Evolutionary conservation across 768 basidiomycete genomes (phyloP), one percentile per base, ranked within the genome.

Genomic region (Pulveroboletus sp.): DNA sequence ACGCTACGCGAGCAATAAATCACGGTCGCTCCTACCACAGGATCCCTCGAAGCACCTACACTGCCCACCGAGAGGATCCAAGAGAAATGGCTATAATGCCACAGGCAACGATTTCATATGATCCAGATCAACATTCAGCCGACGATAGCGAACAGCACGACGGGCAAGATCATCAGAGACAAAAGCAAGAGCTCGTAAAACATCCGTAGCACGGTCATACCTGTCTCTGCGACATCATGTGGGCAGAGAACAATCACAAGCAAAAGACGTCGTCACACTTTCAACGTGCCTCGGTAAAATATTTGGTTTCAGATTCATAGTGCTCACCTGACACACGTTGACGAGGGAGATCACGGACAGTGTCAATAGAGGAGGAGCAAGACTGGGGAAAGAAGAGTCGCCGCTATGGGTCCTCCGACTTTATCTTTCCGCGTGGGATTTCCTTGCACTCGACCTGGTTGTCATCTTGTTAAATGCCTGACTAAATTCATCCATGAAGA

Each of bases 1-100:
- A 10, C 21, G 4, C 21, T 21, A 21, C 21, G 21, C 21, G 21
- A 21, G 21, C 43, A 48, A 46, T 14, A n/a, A 14, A 31, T 18
- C 9, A 33, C 30, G 8, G 10, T 35, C 43, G 14, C 18, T 18
- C 14, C 9, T 21, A 21, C 21, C 21, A 21, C 21, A 21, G 21
- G 21, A 21, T 21, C 21, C 21, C 21, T n/a, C 46, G 46, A 58
- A 61, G 36, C 9, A 4, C 61, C 68, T 4, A 57, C 75, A 26
- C 64, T 57, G 14, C 71, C 67, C 24, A 76, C 64, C 75, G 70
- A 76, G 30, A 76, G 55, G 36, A 74, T 45, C 59, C 64, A 69
- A 24, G 76, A 63, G 40, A 68, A 6, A 18, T 21, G 21, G 21
- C 2, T 21, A 21, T 21, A 21, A 21, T 21, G 49, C 71, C 71